Conservation (phyloP, 441 rosid genomes). For the Brassica hybrid region DNA sequence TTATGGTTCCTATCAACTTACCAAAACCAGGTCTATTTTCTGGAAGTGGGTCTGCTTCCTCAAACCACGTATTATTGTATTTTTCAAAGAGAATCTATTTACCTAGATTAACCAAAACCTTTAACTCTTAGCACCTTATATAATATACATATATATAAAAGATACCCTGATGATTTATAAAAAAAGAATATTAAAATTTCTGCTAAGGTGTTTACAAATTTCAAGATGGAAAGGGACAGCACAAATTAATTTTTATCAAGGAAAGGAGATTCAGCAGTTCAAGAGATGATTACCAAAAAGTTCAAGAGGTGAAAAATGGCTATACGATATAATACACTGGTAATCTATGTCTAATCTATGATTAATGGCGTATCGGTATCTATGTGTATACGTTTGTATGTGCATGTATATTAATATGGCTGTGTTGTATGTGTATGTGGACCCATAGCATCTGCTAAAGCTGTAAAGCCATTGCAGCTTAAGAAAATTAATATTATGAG, state of each 20-base stretch:
- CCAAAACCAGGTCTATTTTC: constrained; percentile 38
- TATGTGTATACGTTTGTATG: background rate
- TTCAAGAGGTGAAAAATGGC: background rate
- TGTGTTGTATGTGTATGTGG: constrained; percentile 6
- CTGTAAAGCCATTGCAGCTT: constrained; percentile 41
- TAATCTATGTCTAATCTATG: background rate
- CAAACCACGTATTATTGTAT: constrained; percentile 28
- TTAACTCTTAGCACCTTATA: constrained; percentile 3
- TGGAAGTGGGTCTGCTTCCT: constrained; percentile 38
- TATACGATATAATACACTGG: background rate
- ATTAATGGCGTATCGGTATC: background rate
- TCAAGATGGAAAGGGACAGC: background rate
- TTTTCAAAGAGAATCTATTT: constrained; percentile 20
- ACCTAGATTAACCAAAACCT: constrained; percentile 18
- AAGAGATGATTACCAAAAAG: background rate
- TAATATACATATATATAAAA: background rate
- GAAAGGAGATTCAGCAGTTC: background rate
- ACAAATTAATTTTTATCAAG: background rate
- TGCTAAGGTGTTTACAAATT: background rate
- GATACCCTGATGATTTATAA: background rate
- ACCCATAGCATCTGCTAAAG: constrained; percentile 38
- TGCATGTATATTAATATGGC: background rate
- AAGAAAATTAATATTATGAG: constrained; percentile 34
- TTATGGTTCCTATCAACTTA: constrained; percentile 36
- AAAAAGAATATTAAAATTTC: background rate